Evolutionary conservation across 306 rosid species (phyloP).

Genomic region (Chamaecrista fasciculata): DNA sequence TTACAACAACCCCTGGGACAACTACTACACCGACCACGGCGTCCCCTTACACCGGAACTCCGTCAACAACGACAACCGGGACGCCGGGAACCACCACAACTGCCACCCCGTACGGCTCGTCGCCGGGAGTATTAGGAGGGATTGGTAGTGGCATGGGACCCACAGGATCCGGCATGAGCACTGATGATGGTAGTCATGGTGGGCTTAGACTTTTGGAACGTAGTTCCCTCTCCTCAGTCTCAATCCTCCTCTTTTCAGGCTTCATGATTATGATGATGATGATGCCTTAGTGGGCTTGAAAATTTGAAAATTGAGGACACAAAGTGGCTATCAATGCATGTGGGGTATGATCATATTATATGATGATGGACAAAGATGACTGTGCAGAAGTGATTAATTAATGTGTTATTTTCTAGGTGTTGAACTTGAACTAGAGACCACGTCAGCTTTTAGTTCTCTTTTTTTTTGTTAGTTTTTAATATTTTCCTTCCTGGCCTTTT

Average conservation of each 20-base stretch:
- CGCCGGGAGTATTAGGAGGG: slow-evolving; percentile 74
- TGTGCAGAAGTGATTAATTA: slow-evolving; percentile 34
- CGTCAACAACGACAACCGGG: slow-evolving; percentile 20
- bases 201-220: slow-evolving; percentile 37
- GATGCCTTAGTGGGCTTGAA: slow-evolving; percentile 59
- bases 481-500: slow-evolving; percentile 33
- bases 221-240: slow-evolving; percentile 24
- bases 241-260: slow-evolving; percentile 39
- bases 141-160: slow-evolving; percentile 70
- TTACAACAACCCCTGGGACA: slow-evolving; percentile 39
- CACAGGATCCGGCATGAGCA: slow-evolving; percentile 60
- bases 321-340: not conserved
- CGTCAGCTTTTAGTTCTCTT: slow-evolving; percentile 31
- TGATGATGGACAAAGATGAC: slow-evolving; percentile 26
- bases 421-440: slow-evolving; percentile 46
- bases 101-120: slow-evolving; percentile 33
- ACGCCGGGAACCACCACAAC: not conserved
- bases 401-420: slow-evolving; percentile 46
- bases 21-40: slow-evolving; percentile 26
- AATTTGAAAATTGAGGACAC: slow-evolving; percentile 40
- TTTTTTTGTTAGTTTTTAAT: not conserved
- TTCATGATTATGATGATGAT: slow-evolving; percentile 48
- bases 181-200: slow-evolving; percentile 64
- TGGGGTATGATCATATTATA: slow-evolving; percentile 5
- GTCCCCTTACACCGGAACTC: not conserved